These are phyloP conservation scores for Amylocarpus encephaloides DNA, from an alignment of 2,329 filamentous ascomycete species.

Conservation along the genomic window DNA sequence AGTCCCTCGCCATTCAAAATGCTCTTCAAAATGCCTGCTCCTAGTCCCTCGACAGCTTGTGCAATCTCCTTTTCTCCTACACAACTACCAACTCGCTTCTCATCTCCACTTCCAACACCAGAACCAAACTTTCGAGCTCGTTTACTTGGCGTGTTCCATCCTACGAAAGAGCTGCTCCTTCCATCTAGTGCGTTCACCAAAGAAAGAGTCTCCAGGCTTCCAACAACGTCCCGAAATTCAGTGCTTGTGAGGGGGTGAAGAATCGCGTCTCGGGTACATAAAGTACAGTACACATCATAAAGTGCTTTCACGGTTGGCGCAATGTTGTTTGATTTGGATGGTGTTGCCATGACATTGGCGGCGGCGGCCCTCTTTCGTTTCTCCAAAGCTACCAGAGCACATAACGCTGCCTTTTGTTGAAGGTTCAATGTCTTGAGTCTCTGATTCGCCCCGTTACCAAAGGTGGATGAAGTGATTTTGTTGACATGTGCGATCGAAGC, in stretches of 20 bases:
- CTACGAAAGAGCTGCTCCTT: conserved; percentile 60
- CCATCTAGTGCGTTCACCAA: conserved; percentile 66
- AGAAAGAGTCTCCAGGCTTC: conserved; percentile 81
- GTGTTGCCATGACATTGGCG: conserved; percentile 42
- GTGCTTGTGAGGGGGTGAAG: conserved; percentile 84
- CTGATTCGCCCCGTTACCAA: conserved; percentile 82
- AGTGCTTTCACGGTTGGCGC: conserved; percentile 79
- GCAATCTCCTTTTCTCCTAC: conserved; percentile 76
- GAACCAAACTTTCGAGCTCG: conserved; percentile 50
- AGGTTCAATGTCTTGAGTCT: conserved; percentile 83
- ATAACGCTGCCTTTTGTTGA: conserved; percentile 93
- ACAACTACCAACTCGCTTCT: conserved; percentile 71
- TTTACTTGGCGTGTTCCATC: conserved; percentile 64
- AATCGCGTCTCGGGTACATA: conserved; percentile 83
- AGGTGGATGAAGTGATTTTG: conserved; percentile 80
- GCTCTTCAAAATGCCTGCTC: conserved; percentile 54
- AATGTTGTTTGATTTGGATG: conserved; percentile 52
- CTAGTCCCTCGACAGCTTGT: conserved; percentile 58
- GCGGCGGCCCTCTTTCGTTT: conserved; percentile 57
- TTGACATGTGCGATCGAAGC: conserved; percentile 88
- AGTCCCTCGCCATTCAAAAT: conserved; percentile 47
- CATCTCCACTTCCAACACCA: conserved; percentile 53
- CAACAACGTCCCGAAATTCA: conserved; percentile 90
- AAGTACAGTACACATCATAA: conserved; percentile 73
- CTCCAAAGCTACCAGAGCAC: conserved; percentile 81